Evolutionary conservation across 129 eudicot genomes (phyloP), one percentile per base, ranked within the genome.

Genomic region (Pittosporum tobira): DNA sequence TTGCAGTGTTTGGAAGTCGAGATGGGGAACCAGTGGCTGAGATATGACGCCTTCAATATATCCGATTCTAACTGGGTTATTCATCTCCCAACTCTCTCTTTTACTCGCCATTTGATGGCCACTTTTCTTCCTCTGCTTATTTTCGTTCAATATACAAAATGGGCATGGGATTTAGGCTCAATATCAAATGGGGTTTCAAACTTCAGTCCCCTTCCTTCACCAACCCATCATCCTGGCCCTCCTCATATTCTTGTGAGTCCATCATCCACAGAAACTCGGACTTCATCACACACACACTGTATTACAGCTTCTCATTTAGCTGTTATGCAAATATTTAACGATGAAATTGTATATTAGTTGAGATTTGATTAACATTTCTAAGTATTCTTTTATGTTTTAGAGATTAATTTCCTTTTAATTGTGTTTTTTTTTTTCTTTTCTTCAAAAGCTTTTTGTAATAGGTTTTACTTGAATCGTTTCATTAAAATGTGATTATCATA

Each of bases 11-110:
- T 10, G 31, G 34, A 37, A 24, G 38, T 52, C 28, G 60, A 37
- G 83, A 79, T 75, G 84, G 57, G 79, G 59, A 76, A 79, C 72
- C 79, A 73, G 87, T 83, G 93, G 93, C 65, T 51, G 75, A 70
- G 68, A 78, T 75, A 66, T 64, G 66, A 65, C 61, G 59, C 36
- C 56, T 45, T 31, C 51, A 24, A 44, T 24, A 61, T 47, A 11
- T 65, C 65, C 71, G 51, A 66, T 28, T 19, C 57, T 65, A 38
- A 43, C 56, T 60, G 31, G 26, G 51, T 57, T 67, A 38, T 57
- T 51, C 69, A 53, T 20, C 38, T 61, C 34, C 3, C 71, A 63
- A 15, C 57, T 56, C 53, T 38, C 16, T 25, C 50, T 54, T 57
- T 61, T 10, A 34, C 28, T 73, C 58, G 52, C 27, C 64, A 61